These are phyloP conservation scores for Rhynchosporium secalis DNA, from an alignment of 2,329 filamentous ascomycete genomes.

Conservation along the genomic window DNA sequence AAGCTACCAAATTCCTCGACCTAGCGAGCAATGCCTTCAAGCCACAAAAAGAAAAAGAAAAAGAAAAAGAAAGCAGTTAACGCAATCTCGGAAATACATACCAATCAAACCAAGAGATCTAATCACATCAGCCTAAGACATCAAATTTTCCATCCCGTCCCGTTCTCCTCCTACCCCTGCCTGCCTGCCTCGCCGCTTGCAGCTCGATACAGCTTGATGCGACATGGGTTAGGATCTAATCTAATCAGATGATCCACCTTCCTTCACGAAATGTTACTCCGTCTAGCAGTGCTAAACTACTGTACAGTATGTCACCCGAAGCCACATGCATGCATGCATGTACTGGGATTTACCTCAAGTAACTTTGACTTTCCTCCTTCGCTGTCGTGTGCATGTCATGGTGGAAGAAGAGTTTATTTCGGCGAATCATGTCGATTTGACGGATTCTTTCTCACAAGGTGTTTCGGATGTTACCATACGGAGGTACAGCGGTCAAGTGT, in stretches of 20 bases:
- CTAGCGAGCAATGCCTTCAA: not conserved
- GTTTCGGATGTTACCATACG: too few species aligned
- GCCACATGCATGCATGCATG: not conserved
- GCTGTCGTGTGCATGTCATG: not conserved
- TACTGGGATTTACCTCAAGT: not conserved
- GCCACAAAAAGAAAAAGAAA: not conserved
- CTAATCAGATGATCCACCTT: slow-evolving; percentile 9
- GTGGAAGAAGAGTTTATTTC: not conserved
- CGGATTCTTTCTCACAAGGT: too few species aligned
- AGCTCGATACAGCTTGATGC: not conserved
- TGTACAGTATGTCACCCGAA: not conserved
- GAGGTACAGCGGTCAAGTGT: too few species aligned
- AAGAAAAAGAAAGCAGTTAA: not conserved
- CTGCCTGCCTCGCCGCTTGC: not conserved
- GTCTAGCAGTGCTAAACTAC: not conserved
- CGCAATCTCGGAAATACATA: not conserved
- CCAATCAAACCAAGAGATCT: not conserved
- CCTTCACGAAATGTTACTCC: not conserved
- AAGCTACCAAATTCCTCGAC: not conserved
- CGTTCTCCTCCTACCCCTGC: not conserved
- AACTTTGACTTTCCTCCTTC: slow-evolving; percentile 3
- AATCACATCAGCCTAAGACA: not conserved
- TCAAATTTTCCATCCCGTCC: not conserved
- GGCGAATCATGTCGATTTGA: not conserved
- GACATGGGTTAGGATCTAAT: slow-evolving; percentile 3